phyloP scores from a whole-genome alignment of 768 basidiomycete genomes.

The Lentinula sp. region DNA sequence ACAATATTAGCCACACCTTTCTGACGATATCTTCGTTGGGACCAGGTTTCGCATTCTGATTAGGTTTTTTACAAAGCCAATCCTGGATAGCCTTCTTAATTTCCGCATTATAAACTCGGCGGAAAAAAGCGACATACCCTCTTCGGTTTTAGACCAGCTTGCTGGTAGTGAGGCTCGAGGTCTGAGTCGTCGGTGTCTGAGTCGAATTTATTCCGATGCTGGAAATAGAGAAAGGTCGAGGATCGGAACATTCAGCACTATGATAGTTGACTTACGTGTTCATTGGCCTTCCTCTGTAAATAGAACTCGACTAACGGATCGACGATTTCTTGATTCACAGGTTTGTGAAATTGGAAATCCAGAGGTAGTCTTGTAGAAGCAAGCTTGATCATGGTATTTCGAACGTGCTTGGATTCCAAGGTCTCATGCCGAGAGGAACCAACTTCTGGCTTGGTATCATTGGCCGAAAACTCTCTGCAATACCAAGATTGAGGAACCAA shows the following conservation, averaged over 20 bases:
- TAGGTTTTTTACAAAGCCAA: slow-evolving; percentile 60
- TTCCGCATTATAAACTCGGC: not conserved
- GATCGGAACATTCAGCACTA: not conserved
- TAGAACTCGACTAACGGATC: slow-evolving; percentile 70
- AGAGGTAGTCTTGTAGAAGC: slow-evolving; percentile 5
- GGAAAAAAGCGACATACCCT: not conserved
- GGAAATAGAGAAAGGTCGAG: not conserved
- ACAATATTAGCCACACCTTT: slow-evolving; percentile 38
- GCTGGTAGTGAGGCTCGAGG: slow-evolving; percentile 11
- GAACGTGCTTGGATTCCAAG: not conserved
- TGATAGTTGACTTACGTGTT: not conserved
- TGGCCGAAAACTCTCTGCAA: slow-evolving; percentile 25
- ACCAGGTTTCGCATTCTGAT: slow-evolving; percentile 24
- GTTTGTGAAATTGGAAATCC: not conserved
- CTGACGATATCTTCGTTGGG: slow-evolving; percentile 71
- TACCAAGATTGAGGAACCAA: no score
- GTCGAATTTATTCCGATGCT: not conserved
- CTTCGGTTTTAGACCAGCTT: slow-evolving; percentile 10
- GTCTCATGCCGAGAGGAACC: not conserved
- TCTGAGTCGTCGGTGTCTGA: slow-evolving; percentile 25
- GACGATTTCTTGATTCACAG: not conserved
- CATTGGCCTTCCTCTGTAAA: slow-evolving; percentile 9
- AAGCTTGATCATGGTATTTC: not conserved
- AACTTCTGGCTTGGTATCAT: slow-evolving; percentile 10
- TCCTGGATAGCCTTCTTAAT: slow-evolving; percentile 31